Evolutionary conservation across 768 basidiomycete species (phyloP).

Genomic region (Pisolithus tinctorius): DNA sequence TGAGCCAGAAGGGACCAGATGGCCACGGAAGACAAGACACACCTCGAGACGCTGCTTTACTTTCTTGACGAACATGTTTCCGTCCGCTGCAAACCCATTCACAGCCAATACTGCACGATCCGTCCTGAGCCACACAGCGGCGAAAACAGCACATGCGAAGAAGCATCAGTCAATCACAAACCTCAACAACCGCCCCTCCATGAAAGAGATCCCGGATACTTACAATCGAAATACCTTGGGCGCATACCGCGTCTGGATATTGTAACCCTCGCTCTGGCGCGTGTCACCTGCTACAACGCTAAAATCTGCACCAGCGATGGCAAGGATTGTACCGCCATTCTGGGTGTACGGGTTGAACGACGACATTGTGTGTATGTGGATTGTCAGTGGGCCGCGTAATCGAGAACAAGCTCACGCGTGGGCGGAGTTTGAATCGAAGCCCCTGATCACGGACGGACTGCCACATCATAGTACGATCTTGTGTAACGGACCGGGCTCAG

Average conservation of each 20-base stretch:
- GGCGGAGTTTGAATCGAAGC: constrained; percentile 5
- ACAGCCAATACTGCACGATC: constrained; percentile 91
- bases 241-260: constrained; percentile 95
- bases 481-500: too few species aligned
- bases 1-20: not conserved
- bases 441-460: too few species aligned
- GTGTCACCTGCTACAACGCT: constrained; percentile 95
- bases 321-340: constrained; percentile 95
- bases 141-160: not conserved
- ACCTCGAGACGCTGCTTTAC: constrained; percentile 95
- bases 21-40: constrained; percentile 17
- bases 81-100: constrained; percentile 96
- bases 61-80: constrained; percentile 95
- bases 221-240: constrained; percentile 93
- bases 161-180: not conserved
- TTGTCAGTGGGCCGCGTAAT: constrained; percentile 10
- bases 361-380: constrained; percentile 16
- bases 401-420: not conserved
- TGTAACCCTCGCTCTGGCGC: constrained; percentile 94
- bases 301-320: constrained; percentile 91
- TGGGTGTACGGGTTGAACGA: constrained; percentile 86
- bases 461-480: too few species aligned
- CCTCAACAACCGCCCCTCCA: too few species aligned
- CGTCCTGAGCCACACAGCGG: constrained; percentile 47
- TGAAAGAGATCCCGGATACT: constrained; percentile 30